Evolutionary conservation across 306 rosid genomes (phyloP), one percentile per base, ranked within the genome.

Genomic region (Inga leiocalycina): DNA sequence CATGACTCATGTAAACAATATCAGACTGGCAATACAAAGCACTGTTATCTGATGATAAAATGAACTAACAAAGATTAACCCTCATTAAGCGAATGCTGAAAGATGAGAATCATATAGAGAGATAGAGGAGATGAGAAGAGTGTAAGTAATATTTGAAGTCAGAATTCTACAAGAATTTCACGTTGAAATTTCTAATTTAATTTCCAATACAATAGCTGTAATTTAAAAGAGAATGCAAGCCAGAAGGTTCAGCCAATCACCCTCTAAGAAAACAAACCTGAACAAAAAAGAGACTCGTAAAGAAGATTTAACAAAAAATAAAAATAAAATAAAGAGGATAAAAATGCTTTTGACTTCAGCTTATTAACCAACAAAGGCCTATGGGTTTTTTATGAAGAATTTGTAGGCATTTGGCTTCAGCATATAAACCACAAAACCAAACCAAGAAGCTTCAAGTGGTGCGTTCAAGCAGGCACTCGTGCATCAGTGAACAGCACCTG

Each of bases 1-100:
- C 83, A 90, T 74, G 86, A 81, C 71, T 49, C 86, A 79, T 54
- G 82, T 24, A 57, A 89, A 84, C 67, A 76, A 74, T 8, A 82
- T 73, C 75, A 84, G 39, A 19, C 32, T 39, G 49, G 77, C 19
- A 43, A 64, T 43, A 64, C 30, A 51, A 78, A 65, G 81, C 20
- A 79, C 57, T 39, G 49, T 45, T 73, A 66, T 12, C 39, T 43
- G 32, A 83, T 44, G 64, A 68, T 20, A 80, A 79, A 43, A 35
- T 73, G 24, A 46, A 73, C 39, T 34, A 46, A 19, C 27, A 80
- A 56, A 65, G 49, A 66, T 71, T 24, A 80, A 24, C 35, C 49
- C 51, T 27, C 68, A 41, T 34, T 37, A n/a, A 75, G 75, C 66
- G 75, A 79, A 74, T 32, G 19, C 6, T 17, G 45, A 71, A 57